Conservation (phyloP, 2,329 filamentous ascomycete species). For the Seiridium cupressi region DNA sequence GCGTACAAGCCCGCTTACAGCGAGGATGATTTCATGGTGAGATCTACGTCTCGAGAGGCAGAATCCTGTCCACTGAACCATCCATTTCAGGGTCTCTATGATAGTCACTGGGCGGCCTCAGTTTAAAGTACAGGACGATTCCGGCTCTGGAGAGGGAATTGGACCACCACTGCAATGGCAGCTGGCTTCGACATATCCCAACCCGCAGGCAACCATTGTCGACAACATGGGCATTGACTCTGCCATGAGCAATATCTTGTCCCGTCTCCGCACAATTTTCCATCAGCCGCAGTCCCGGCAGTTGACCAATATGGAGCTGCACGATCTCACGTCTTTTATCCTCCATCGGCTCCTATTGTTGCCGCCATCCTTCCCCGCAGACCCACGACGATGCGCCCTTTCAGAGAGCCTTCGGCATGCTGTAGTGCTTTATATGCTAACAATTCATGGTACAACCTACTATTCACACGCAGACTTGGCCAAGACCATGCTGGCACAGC, state of each 20-base stretch:
- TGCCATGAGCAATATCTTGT: constrained; percentile 29
- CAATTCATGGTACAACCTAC: constrained; percentile 53
- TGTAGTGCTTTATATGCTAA: constrained; percentile 49
- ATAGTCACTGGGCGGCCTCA: constrained; percentile 51
- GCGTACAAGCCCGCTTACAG: constrained; percentile 49
- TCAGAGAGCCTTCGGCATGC: constrained; percentile 46
- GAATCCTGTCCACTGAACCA: not conserved
- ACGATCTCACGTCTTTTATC: constrained; percentile 55
- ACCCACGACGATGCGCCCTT: constrained; percentile 12
- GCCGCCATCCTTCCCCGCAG: not conserved
- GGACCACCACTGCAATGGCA: constrained; percentile 48
- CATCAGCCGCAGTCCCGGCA: constrained; percentile 23
- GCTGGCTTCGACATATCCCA: constrained; percentile 26
- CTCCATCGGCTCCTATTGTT: constrained; percentile 45
- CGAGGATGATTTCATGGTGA: constrained; percentile 54
- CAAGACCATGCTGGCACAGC: constrained; percentile 28
- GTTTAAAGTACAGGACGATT: constrained; percentile 50
- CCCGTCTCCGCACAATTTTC: constrained; percentile 43
- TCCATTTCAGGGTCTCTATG: constrained; percentile 50
- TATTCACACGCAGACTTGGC: constrained; percentile 47
- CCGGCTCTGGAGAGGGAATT: constrained; percentile 46
- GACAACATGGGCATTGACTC: not conserved
- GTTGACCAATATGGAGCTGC: constrained; percentile 41
- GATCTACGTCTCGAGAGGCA: not conserved
- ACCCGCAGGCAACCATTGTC: not conserved